Conservation (phyloP, 108 stramenopile species). For the Skeletonema potamos region DNA sequence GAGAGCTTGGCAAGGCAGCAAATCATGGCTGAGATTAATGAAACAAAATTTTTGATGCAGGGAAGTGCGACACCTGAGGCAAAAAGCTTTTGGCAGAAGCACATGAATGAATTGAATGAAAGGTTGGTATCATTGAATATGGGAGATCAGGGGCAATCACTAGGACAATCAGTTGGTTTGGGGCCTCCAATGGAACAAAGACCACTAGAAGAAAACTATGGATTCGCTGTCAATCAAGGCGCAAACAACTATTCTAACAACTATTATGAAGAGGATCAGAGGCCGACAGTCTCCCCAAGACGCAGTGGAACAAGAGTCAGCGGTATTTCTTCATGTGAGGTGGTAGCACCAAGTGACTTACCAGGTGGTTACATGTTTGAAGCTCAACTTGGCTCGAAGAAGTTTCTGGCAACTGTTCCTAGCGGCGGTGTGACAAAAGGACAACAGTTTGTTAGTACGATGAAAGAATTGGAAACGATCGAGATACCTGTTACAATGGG, state of each 20-base stretch:
- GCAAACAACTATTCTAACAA: background rate
- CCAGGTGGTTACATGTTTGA: constrained; percentile 58
- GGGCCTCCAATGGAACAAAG: too few relatives aligned
- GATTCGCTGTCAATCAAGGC: background rate
- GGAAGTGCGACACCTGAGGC: constrained; percentile 77
- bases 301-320: background rate
- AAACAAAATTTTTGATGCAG: constrained; percentile 68
- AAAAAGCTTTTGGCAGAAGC: constrained; percentile 70
- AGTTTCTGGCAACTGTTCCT: constrained; percentile 63
- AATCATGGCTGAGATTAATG: constrained; percentile 68
- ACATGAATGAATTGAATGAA: constrained; percentile 67
- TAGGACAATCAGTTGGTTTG: background rate
- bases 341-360: constrained; percentile 53
- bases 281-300: background rate
- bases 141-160: constrained; percentile 18
- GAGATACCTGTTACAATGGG: constrained; percentile 50
- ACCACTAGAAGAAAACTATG: background rate
- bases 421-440: constrained; percentile 74
- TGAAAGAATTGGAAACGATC: constrained; percentile 59
- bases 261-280: background rate
- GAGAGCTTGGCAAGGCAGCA: constrained; percentile 65
- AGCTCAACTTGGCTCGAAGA: constrained; percentile 40
- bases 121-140: constrained; percentile 42
- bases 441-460: constrained; percentile 68
- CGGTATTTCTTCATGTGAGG: constrained; percentile 47